Percentiles rank a stretch among this genome's conserved stretches.
These are phyloP conservation scores for Pythium diclinum DNA, from an alignment of 352 stramenopile genomes.

Conservation along the genomic window DNA sequence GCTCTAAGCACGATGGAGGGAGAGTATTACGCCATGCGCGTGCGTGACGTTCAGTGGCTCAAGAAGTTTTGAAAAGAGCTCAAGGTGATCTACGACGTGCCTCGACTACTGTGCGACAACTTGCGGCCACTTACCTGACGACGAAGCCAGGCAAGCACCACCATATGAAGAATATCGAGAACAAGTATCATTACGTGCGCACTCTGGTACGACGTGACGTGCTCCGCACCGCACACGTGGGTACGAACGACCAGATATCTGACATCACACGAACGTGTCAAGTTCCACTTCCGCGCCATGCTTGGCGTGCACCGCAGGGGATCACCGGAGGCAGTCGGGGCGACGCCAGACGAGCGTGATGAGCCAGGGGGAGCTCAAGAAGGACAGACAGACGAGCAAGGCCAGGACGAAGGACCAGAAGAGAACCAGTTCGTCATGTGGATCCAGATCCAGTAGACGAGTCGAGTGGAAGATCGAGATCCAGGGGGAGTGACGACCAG, in stretches of 20 bases:
- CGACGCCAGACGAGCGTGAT: too few relatives aligned
- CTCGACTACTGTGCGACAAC: constrained; percentile 25
- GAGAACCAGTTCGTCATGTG: too few relatives aligned
- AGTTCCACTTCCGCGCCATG: constrained; percentile 16
- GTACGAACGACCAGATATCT: constrained; percentile 26
- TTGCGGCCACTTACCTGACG: constrained; percentile 17
- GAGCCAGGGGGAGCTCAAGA: too few relatives aligned
- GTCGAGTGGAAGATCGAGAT: too few relatives aligned
- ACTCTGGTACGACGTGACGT: constrained; percentile 8
- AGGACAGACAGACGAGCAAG: too few relatives aligned
- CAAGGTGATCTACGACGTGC: constrained; percentile 6
- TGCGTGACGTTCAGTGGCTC: constrained; percentile 29
- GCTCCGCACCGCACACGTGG: constrained; percentile 1
- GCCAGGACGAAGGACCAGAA: too few relatives aligned
- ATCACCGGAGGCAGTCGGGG: too few relatives aligned
- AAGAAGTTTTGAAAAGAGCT: constrained; percentile 20
- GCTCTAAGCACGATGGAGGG: constrained; percentile 29
- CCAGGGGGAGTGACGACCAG: too few relatives aligned
- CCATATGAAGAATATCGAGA: constrained; percentile 29
- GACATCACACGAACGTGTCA: constrained; percentile 31
- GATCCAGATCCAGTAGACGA: too few relatives aligned
- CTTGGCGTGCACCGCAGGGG: constrained; percentile 5
- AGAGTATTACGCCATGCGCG: constrained; percentile 29
- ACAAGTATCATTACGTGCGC: constrained; percentile 26
- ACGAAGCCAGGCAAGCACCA: constrained; percentile 29